These are phyloP conservation scores for Delitschia confertaspora DNA, from an alignment of 495 filamentous ascomycete genomes.

Conservation along the genomic window DNA sequence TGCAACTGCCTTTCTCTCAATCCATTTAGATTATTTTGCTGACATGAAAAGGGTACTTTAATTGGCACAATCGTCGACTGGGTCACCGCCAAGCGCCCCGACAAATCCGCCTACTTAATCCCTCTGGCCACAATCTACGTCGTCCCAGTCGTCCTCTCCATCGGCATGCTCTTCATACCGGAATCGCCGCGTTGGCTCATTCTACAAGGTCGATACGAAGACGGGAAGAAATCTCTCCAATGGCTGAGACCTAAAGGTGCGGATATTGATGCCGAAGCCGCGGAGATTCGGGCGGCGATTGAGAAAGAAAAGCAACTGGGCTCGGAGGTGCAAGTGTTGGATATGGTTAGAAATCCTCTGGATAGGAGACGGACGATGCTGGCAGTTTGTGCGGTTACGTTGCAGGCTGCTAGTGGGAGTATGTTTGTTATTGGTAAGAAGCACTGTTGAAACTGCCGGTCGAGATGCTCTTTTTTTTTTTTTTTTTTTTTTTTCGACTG, in stretches of 20 bases:
- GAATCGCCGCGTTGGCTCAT: constrained; percentile 59
- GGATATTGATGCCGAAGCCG: constrained; percentile 40
- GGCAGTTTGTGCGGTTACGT: constrained; percentile 44
- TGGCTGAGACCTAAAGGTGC: constrained; percentile 43
- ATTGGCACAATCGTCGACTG: constrained; percentile 58
- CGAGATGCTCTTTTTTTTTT: neutral
- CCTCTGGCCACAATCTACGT: constrained; percentile 52
- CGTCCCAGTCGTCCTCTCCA: constrained; percentile 43
- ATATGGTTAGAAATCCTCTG: constrained; percentile 48
- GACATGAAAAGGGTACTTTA: constrained; percentile 35
- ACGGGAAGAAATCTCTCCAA: constrained; percentile 42
- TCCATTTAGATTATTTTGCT: neutral
- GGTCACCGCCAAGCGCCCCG: constrained; percentile 43
- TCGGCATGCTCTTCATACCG: constrained; percentile 51
- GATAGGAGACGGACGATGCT: constrained; percentile 45
- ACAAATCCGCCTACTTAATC: constrained; percentile 47
- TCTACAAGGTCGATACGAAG: constrained; percentile 41
- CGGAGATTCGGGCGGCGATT: constrained; percentile 45
- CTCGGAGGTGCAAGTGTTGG: constrained; percentile 37
- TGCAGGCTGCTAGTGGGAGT: constrained; percentile 50
- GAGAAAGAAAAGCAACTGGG: constrained; percentile 42
- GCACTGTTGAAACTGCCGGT: too few relatives aligned
- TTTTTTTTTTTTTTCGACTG: neutral
- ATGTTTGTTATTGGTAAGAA: constrained; percentile 52
- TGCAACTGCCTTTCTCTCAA: neutral